Percentiles rank a stretch among this genome's conserved stretches.
phyloP scores from a whole-genome alignment of 2,329 filamentous ascomycete species.

The Dothideomycetes sp. region DNA sequence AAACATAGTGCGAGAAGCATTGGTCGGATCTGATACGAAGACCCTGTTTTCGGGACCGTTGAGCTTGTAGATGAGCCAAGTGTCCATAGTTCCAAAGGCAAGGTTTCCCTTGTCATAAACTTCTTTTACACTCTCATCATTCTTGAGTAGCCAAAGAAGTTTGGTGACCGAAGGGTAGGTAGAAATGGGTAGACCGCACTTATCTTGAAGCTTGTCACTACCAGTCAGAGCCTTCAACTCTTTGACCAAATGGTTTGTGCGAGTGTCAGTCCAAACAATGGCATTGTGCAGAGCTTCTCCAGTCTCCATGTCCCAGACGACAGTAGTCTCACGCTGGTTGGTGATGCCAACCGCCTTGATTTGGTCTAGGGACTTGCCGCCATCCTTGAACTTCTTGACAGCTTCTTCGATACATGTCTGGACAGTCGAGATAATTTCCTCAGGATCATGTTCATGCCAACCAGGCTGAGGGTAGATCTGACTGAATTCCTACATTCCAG shows the following conservation, averaged over 20 bases:
- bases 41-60: conserved; percentile 64
- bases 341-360: conserved; percentile 78
- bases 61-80: conserved; percentile 78
- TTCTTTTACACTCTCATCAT: conserved; percentile 58
- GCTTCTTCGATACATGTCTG: conserved; percentile 72
- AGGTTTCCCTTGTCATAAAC: conserved; percentile 70
- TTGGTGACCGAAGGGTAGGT: conserved; percentile 86
- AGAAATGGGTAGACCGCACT: conserved; percentile 75
- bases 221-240: conserved; percentile 61
- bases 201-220: conserved; percentile 58
- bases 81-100: conserved; percentile 79
- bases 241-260: conserved; percentile 65
- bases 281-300: conserved; percentile 76
- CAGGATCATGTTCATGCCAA: conserved; percentile 87
- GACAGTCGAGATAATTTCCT: conserved; percentile 65
- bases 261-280: conserved; percentile 84
- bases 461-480: conserved; percentile 79
- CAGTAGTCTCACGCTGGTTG: conserved; percentile 80
- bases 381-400: conserved; percentile 58
- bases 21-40: conserved; percentile 77
- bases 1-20: conserved; percentile 88
- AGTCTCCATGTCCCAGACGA: conserved; percentile 74
- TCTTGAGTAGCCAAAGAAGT: conserved; percentile 70
- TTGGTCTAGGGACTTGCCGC: conserved; percentile 57
- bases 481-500: conserved; percentile 51